phyloP scores from a whole-genome alignment of 352 stramenopile species.

The Albugo laibachii region DNA sequence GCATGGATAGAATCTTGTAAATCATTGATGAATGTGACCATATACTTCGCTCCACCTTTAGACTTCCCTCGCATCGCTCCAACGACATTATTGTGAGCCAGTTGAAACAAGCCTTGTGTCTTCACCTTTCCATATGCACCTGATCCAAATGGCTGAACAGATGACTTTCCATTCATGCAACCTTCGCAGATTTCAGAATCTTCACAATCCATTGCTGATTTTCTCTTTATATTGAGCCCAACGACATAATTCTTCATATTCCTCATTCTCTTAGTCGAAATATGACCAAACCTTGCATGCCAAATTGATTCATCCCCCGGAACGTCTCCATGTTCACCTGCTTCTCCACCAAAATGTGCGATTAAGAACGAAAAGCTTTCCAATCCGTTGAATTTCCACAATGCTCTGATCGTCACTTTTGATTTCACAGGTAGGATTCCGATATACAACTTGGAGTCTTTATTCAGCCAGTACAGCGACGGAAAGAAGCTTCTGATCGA shows the following conservation, averaged over 20 bases:
- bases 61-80: not conserved
- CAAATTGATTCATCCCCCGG: no score
- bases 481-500: not conserved
- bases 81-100: not conserved
- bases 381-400: no score
- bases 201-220: no score
- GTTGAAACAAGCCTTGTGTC: not conserved
- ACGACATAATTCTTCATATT: no score
- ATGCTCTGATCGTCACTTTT: no score
- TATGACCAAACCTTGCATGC: no score
- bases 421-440: not conserved
- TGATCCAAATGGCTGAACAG: not conserved
- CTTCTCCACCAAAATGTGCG: no score
- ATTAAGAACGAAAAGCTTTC: no score
- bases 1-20: conserved; percentile 6
- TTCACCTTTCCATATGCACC: not conserved
- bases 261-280: no score
- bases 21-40: conserved; percentile 9
- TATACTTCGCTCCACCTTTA: conserved; percentile 1
- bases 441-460: not conserved
- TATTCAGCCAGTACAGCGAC: not conserved
- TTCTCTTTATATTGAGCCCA: no score
- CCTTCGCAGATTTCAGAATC: not conserved
- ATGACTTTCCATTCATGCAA: not conserved
- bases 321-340: no score